phyloP scores from a whole-genome alignment of 805 yeast genomes.

The Ogataea zsoltii region DNA sequence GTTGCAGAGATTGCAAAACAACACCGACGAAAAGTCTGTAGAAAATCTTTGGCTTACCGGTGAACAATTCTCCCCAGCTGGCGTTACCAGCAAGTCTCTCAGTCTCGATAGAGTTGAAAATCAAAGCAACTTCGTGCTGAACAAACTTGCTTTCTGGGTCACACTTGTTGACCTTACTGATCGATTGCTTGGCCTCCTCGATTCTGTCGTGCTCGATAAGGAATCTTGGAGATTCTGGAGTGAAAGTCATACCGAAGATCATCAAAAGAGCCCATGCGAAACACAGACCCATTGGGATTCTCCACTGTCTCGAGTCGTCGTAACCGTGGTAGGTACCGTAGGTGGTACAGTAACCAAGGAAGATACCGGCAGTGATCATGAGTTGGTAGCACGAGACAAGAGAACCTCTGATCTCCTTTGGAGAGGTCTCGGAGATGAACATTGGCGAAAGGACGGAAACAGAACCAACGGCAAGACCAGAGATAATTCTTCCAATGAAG shows the following conservation, averaged over 20 bases:
- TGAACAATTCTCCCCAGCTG: conserved; percentile 60
- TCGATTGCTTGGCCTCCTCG: conserved; percentile 55
- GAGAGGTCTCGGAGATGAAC: conserved; percentile 69
- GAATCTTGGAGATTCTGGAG: conserved; percentile 73
- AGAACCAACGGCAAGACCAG: conserved; percentile 58
- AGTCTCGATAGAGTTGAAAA: conserved; percentile 61
- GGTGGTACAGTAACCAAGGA: conserved; percentile 67
- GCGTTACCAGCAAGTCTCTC: conserved; percentile 66
- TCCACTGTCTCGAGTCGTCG: conserved; percentile 58
- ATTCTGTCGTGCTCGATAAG: conserved; percentile 50
- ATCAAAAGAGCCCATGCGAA: conserved; percentile 54
- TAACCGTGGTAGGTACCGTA: conserved; percentile 59
- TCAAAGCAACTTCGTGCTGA: conserved; percentile 51
- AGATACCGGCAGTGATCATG: conserved; percentile 69
- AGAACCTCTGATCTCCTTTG: conserved; percentile 70
- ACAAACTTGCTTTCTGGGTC: conserved; percentile 54
- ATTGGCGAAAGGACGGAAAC: conserved; percentile 54
- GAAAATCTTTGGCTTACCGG: conserved; percentile 64
- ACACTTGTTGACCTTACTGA: conserved; percentile 61
- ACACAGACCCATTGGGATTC: conserved; percentile 58
- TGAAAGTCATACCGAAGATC: conserved; percentile 51
- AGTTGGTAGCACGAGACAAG: conserved; percentile 70
- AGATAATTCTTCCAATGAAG: conserved; percentile 59
- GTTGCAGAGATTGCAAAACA: conserved; percentile 60
- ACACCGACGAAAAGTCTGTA: conserved; percentile 58